These are phyloP conservation scores for Termitomyces sp. DNA, from an alignment of 768 basidiomycete genomes.

Conservation along the genomic window DNA sequence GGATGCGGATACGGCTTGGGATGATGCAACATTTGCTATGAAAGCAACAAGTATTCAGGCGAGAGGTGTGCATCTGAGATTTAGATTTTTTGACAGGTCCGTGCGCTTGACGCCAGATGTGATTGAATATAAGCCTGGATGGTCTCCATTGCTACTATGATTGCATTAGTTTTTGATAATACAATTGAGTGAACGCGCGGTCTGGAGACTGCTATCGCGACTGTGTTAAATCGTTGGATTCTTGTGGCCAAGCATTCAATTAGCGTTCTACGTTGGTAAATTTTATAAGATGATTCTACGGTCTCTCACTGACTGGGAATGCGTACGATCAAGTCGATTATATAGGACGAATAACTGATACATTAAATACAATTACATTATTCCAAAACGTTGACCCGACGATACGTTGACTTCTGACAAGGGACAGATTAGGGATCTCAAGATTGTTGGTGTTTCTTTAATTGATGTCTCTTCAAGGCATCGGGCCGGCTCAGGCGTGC, in stretches of 20 bases:
- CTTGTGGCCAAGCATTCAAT: neutral
- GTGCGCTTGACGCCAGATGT: neutral
- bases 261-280: neutral
- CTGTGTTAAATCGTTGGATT: too few relatives aligned
- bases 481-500: neutral
- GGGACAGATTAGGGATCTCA: neutral
- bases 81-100: conserved; percentile 5
- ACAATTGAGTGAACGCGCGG: too few relatives aligned
- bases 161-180: neutral
- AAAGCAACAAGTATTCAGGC: neutral
- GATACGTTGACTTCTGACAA: neutral
- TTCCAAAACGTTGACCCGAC: too few relatives aligned
- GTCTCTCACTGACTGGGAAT: too few relatives aligned
- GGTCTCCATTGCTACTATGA: neutral
- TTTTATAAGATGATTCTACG: too few relatives aligned
- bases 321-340: too few relatives aligned
- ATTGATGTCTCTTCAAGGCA: neutral
- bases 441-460: neutral
- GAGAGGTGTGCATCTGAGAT: neutral
- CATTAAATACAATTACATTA: too few relatives aligned
- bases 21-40: neutral
- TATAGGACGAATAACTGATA: too few relatives aligned
- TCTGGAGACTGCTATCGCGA: too few relatives aligned
- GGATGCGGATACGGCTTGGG: conserved; percentile 3
- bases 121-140: conserved; percentile 5